Conservation (phyloP, 2,329 filamentous ascomycete genomes). For the Neofusicoccum sp. region DNA sequence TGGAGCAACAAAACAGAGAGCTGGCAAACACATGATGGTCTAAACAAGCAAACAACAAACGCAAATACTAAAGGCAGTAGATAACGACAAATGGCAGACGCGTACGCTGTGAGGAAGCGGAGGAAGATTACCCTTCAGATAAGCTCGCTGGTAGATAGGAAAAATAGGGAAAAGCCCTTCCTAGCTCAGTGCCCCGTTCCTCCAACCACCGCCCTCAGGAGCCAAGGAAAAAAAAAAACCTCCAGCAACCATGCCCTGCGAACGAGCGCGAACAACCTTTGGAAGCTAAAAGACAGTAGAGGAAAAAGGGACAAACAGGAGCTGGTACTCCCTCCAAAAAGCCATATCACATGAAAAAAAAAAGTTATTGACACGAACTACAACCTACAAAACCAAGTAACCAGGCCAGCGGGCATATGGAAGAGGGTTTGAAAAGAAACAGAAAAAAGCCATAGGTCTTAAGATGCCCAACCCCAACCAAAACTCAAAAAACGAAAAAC, state of each 20-base stretch:
- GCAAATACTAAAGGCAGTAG: too few species aligned
- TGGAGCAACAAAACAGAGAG: not conserved
- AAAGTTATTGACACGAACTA: not conserved
- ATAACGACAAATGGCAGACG: not conserved
- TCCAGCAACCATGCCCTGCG: not conserved
- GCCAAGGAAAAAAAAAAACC: too few species aligned
- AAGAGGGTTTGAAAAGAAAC: too few species aligned
- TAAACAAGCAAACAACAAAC: too few species aligned
- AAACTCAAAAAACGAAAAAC: not conserved
- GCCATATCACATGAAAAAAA: conserved; percentile 8
- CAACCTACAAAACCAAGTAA: not conserved
- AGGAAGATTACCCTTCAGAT: too few species aligned
- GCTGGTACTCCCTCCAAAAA: not conserved
- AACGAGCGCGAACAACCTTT: not conserved
- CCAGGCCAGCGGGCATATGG: conserved; percentile 9
- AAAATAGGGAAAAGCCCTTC: too few species aligned
- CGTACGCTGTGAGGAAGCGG: not conserved
- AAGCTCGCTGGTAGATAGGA: too few species aligned
- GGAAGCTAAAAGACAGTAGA: not conserved
- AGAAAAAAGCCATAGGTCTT: too few species aligned
- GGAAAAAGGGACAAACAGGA: not conserved
- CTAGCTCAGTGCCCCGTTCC: too few species aligned
- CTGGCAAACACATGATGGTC: too few species aligned
- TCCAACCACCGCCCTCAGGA: too few species aligned
- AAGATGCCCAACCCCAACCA: too few species aligned